Conservation (phyloP, 2,329 filamentous ascomycete genomes). For the Paracoccidioides brasiliensis region DNA sequence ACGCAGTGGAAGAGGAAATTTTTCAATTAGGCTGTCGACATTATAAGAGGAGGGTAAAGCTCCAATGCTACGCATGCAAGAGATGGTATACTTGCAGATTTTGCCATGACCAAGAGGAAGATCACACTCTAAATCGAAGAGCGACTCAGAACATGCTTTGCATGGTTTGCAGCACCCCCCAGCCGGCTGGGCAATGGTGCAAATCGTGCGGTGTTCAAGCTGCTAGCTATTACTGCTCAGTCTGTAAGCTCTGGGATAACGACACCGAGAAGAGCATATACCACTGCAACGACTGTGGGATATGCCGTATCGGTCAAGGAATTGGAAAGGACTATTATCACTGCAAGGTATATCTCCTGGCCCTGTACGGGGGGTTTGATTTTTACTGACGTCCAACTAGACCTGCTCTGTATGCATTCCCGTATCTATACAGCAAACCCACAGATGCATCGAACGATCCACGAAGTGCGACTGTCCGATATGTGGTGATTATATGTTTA, state of each 20-base stretch:
- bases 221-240: slow-evolving; percentile 82
- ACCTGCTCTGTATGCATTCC: slow-evolving; percentile 90
- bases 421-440: slow-evolving; percentile 68
- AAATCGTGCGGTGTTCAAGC: slow-evolving; percentile 60
- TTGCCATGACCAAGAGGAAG: slow-evolving; percentile 76
- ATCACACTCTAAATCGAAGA: slow-evolving; percentile 64
- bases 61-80: slow-evolving; percentile 81
- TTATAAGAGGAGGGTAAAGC: slow-evolving; percentile 89
- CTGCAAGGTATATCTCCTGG: slow-evolving; percentile 59
- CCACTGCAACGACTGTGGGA: slow-evolving; percentile 90
- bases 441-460: slow-evolving; percentile 87
- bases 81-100: slow-evolving; percentile 92
- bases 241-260: slow-evolving; percentile 97
- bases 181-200: slow-evolving; percentile 68
- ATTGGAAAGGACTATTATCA: slow-evolving; percentile 92
- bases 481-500: slow-evolving; percentile 93
- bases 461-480: slow-evolving; percentile 96
- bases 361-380: neutral
- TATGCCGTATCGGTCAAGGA: slow-evolving; percentile 80
- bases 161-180: slow-evolving; percentile 82
- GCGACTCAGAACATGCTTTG: slow-evolving; percentile 93
- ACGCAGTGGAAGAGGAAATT: slow-evolving; percentile 39
- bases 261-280: slow-evolving; percentile 85
- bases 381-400: slow-evolving; percentile 33
- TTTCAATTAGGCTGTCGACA: slow-evolving; percentile 68